Base-by-base conservation (phyloP, 345 rosid species). In the Acer negundo region DNA sequence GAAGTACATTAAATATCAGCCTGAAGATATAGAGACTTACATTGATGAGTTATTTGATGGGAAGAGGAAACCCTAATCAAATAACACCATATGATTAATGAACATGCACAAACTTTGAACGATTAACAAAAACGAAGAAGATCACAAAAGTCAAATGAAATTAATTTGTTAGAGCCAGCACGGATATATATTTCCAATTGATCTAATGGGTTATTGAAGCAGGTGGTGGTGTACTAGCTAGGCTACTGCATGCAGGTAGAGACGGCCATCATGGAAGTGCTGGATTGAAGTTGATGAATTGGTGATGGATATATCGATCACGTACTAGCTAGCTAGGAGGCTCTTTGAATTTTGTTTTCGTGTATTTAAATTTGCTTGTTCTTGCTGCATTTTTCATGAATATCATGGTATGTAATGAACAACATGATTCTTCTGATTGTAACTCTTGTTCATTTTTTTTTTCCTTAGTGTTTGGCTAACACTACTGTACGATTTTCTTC, bases 11-110 rank as follows among this genome's bases (percentile, higher is more conserved):
- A 95, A 95, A 81, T 90, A 73, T 67, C 99, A 95, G 82, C 83
- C 97, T 19, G 99, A 95, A 55, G 99, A 95, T 62, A 81, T 95
- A n/a, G 96, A 93, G 89, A 89, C 82, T 53, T 88, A 80, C 72
- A 86, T 95, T 19, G 97, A 95, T 38, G 91, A 93, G 79, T 82
- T 93, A 31, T 93, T 95, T 22, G 98, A 93, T 22, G 99, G 99
- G 13, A 91, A 88, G 84, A 90, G 85, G 75, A 91, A 88, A 82
- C 77, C 87, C 63, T 89, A 83, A 79, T 13, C 22, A 15, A 13
- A 28, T 9, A 42, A 11, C 38, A 23, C 16, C 58, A 47, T 47
- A 46, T 26, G 47, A 51, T 70, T 10, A 31, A 31, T 31, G 38
- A 17, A 16, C 75, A 40, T 59, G n/a, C 56, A 22, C 23, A 7